A percentile compares a stretch with the other conserved stretches of the same genome.
phyloP scores from a whole-genome alignment of 2,329 filamentous ascomycete species.

The Akanthomyces lecanii region DNA sequence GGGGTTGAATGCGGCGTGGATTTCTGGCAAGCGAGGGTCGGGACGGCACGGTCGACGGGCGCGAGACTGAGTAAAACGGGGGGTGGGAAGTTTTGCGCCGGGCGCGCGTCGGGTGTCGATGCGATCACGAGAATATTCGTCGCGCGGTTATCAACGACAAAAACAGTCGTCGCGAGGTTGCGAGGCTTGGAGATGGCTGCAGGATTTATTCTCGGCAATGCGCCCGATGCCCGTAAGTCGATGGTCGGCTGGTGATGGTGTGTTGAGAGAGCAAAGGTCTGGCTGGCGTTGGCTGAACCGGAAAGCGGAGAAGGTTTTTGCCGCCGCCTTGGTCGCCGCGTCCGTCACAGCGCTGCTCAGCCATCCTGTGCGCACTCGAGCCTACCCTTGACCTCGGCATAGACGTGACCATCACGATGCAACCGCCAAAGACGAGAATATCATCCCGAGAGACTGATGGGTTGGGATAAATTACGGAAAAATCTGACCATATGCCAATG shows the following conservation, averaged over 20 bases:
- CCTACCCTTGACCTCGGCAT: conserved; percentile 12
- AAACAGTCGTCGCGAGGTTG: not conserved
- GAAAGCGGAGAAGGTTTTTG: conserved; percentile 15
- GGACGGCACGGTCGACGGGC: conserved; percentile 3
- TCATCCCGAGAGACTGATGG: not conserved
- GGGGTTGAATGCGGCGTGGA: not conserved
- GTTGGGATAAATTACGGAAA: not conserved
- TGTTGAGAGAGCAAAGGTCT: conserved; percentile 12
- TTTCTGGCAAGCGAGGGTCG: not conserved
- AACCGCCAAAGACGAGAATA: not conserved
- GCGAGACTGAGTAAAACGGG: not conserved
- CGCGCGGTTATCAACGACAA: not conserved
- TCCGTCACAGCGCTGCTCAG: not conserved
- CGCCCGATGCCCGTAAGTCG: conserved; percentile 9
- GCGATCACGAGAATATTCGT: not conserved
- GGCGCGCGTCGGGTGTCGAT: conserved; percentile 10
- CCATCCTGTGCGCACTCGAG: not conserved
- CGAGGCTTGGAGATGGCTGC: not conserved
- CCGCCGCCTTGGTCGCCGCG: conserved; percentile 1
- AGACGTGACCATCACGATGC: not conserved
- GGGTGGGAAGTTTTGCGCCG: conserved; percentile 14
- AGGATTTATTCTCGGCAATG: conserved; percentile 15
- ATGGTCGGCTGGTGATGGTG: conserved; percentile 12
- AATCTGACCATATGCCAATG: too few species aligned
- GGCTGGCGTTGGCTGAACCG: conserved; percentile 13